phyloP scores from a whole-genome alignment of 2,329 filamentous ascomycete species.

The Parascedosporium putredinis region DNA sequence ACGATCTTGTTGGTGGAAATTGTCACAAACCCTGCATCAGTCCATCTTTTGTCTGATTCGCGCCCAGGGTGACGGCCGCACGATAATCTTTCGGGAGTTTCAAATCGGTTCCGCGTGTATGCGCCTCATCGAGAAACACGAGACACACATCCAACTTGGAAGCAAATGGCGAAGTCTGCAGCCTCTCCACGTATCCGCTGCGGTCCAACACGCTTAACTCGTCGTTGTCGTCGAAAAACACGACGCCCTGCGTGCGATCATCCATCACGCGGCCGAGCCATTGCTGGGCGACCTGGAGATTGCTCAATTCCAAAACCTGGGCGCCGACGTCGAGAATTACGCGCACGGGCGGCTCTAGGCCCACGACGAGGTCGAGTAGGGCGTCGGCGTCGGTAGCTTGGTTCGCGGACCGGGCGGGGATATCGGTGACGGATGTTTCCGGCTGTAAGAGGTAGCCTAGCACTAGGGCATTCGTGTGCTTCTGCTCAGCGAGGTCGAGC shows the following conservation, averaged over 20 bases:
- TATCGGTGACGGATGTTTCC: conserved; percentile 33
- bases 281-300: conserved; percentile 36
- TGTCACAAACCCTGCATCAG: conserved; percentile 50
- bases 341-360: conserved; percentile 27
- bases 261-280: conserved; percentile 36
- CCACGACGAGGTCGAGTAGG: conserved; percentile 34
- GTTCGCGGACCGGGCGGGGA: conserved; percentile 12
- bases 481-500: conserved; percentile 40
- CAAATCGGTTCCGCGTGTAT: conserved; percentile 61
- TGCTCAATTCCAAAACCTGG: conserved; percentile 54
- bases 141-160: conserved; percentile 48
- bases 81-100: conserved; percentile 46
- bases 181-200: conserved; percentile 29
- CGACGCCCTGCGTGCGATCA: conserved; percentile 19
- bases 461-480: conserved; percentile 59
- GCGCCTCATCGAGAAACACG: conserved; percentile 59
- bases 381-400: conserved; percentile 23
- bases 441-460: conserved; percentile 44
- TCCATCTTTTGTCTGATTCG: conserved; percentile 55
- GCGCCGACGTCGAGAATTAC: conserved; percentile 65
- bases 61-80: conserved; percentile 58
- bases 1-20: too few species aligned
- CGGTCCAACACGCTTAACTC: conserved; percentile 43
- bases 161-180: conserved; percentile 49
- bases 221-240: conserved; percentile 50